Evolutionary conservation across 495 filamentous ascomycete genomes (phyloP).

Genomic region (Podospora anserina): DNA sequence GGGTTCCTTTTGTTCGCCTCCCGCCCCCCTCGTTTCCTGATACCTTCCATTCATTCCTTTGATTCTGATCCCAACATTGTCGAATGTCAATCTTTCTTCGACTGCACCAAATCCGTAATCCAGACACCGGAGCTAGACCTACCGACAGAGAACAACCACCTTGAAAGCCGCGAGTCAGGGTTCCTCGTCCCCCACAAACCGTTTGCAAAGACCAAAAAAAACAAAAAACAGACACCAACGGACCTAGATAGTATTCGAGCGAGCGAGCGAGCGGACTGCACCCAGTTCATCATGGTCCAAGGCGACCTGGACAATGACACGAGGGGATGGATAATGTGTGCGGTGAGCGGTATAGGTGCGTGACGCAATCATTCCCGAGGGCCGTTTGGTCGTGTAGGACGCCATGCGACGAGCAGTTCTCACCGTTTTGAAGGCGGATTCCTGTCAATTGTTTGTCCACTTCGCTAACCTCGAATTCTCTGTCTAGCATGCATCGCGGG

Average conservation of each 20-base stretch:
- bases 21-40: neutral
- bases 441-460: neutral
- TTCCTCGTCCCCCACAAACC: neutral
- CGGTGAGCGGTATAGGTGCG: conserved; percentile 72
- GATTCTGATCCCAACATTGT: neutral
- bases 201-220: neutral
- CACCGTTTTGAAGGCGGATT: neutral
- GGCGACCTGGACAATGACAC: conserved; percentile 69
- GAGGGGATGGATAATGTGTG: conserved; percentile 89
- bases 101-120: neutral
- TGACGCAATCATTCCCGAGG: conserved; percentile 14
- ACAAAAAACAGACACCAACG: neutral
- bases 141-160: neutral
- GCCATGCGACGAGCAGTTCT: neutral
- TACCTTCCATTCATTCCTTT: neutral
- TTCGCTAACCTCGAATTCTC: conserved; percentile 8
- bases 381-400: conserved; percentile 1
- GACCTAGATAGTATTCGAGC: neutral
- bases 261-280: neutral
- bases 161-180: conserved; percentile 2
- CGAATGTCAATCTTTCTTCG: neutral
- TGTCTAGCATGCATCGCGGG: conserved; percentile 72
- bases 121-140: neutral
- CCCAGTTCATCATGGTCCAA: conserved; percentile 32
- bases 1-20: neutral